Conservation (phyloP, 176 grass and related monocot genomes). For the Musa schizocarpa region DNA sequence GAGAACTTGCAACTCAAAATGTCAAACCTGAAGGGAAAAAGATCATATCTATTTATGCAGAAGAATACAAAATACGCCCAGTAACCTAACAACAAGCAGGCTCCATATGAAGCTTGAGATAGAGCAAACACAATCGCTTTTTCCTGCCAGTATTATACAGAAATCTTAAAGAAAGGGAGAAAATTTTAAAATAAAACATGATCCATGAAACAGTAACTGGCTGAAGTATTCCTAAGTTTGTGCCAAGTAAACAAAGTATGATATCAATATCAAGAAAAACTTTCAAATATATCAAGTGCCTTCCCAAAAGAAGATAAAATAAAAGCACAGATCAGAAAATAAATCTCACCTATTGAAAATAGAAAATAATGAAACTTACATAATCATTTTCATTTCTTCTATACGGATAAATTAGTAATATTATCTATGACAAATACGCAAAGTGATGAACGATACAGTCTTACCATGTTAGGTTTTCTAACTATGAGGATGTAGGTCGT, state of each 20-base stretch:
- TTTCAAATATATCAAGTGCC: background rate
- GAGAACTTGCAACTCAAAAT: slow-evolving; percentile 12
- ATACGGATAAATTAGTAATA: background rate
- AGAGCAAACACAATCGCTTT: slow-evolving; percentile 82
- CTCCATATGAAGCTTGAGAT: slow-evolving; percentile 67
- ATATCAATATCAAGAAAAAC: background rate
- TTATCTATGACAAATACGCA: background rate
- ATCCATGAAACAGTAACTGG: slow-evolving; percentile 1
- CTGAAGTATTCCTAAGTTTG: background rate
- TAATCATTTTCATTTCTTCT: too few relatives aligned
- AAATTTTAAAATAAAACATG: background rate
- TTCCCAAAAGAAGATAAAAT: background rate
- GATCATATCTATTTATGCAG: slow-evolving; percentile 34
- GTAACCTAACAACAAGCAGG: slow-evolving; percentile 71
- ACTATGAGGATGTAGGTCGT: slow-evolving; percentile 74
- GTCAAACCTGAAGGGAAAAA: slow-evolving; percentile 67
- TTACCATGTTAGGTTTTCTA: slow-evolving; percentile 59
- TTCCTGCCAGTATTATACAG: slow-evolving; percentile 47
- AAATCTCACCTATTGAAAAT: too few relatives aligned
- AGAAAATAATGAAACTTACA: too few relatives aligned
- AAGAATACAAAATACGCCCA: slow-evolving; percentile 75
- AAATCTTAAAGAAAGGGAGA: slow-evolving; percentile 18
- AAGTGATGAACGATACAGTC: background rate
- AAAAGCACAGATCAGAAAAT: background rate
- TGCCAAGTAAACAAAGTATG: background rate